Base-by-base conservation (phyloP, 73 alveolate genomes). In the Blepharisma japonicum region DNA sequence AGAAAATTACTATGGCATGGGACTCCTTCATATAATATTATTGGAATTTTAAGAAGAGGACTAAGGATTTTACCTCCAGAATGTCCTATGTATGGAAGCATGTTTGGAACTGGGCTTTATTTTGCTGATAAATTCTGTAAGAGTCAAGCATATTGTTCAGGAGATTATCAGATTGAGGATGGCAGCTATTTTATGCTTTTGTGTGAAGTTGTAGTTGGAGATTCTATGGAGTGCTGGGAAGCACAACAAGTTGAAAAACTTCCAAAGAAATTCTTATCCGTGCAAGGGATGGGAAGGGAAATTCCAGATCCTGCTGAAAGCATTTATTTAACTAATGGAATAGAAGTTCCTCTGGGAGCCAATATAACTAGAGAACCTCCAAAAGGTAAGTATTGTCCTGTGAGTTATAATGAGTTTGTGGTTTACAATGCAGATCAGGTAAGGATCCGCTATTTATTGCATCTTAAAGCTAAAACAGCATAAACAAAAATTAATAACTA, bases 41-140 rank as follows among this genome's bases (percentile, higher is more conserved):
- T 93, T 27, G 97, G 98, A 1, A 93, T 90, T 87, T 80, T 90
- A 55, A 78, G 89, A 4, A 86, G 90, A 68, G 98, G 98, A 51
- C 80, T 93, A 67, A 93, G 89, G 83, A 86, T 93, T 2, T 96
- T 97, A 2, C 97, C 98, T 6, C 98, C 97, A 39, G 98, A 90
- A 68, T 94, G 97, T 2, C 98, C 98, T 0, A 50, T 83, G 48
- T 87, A 98, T 6, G 99, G 99, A 55, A 94, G 91, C 82, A 86
- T 94, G 93, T 94, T 86, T 77, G 99, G 99, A 5, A 96, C 94
- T 71, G 99, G 99, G 54, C 90, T 96, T 46, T 96, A 96, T 86
- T 88, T 96, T 68, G 99, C 99, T 45, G 99, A 96, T 78, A 87
- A 87, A 90, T 93, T 89, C 71, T 81, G 84, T 23, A 96, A 94